phyloP scores from a whole-genome alignment of 768 basidiomycete genomes.

The Kwoniella shandongensis region DNA sequence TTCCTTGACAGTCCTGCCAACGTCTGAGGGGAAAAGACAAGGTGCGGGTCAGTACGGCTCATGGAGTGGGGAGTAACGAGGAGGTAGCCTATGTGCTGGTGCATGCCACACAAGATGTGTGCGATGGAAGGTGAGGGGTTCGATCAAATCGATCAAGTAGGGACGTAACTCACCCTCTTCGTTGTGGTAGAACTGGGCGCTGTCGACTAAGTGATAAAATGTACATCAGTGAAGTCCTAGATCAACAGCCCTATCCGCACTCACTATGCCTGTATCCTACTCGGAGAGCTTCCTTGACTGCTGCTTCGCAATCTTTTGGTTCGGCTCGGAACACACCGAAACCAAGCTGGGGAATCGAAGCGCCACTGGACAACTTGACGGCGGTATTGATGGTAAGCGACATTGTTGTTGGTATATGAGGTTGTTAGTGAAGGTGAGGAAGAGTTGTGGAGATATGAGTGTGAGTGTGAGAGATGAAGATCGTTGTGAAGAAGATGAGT shows the following conservation, averaged over 20 bases:
- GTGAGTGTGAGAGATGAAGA: no score
- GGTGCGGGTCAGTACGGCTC: neutral
- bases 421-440: no score
- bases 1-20: slow-evolving; percentile 23
- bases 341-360: slow-evolving; percentile 49
- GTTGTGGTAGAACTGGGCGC: slow-evolving; percentile 22
- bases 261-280: slow-evolving; percentile 46
- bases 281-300: slow-evolving; percentile 35
- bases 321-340: slow-evolving; percentile 52
- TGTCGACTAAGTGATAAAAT: slow-evolving; percentile 9
- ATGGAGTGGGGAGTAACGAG: neutral
- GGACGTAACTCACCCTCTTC: slow-evolving; percentile 24
- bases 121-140: no score
- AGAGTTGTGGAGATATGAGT: no score
- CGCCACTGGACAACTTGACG: slow-evolving; percentile 38
- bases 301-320: slow-evolving; percentile 37
- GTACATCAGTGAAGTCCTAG: neutral
- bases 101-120: no score
- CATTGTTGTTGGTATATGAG: slow-evolving; percentile 14
- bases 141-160: no score
- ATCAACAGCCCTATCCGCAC: neutral
- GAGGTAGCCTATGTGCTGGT: no score
- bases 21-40: slow-evolving; percentile 17
- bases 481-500: no score
- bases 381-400: slow-evolving; percentile 19